These are phyloP conservation scores for Elsinoe fawcettii DNA, from an alignment of 2,329 filamentous ascomycete genomes.

Conservation along the genomic window DNA sequence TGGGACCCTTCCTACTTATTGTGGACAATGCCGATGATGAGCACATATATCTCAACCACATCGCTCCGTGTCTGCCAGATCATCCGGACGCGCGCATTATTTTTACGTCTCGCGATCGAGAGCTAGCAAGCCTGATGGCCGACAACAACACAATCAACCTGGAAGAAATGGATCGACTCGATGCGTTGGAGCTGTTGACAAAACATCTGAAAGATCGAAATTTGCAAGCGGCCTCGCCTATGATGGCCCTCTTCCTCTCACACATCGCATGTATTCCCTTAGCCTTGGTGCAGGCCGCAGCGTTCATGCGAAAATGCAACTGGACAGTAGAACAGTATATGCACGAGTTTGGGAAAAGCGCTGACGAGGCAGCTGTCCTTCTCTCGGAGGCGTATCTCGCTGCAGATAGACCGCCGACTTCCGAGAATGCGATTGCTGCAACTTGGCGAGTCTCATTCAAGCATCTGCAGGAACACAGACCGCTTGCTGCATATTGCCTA, in stretches of 20 bases:
- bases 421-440: neutral
- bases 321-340: neutral
- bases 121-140: neutral
- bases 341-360: neutral
- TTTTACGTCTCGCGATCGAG: neutral
- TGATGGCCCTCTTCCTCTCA: neutral
- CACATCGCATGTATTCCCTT: neutral
- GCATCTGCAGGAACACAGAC: neutral
- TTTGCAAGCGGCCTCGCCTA: neutral
- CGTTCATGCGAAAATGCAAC: neutral
- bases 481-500: neutral
- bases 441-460: constrained; percentile 1
- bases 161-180: neutral
- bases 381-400: neutral
- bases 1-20: neutral
- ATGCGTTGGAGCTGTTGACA: neutral
- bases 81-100: neutral
- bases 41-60: neutral
- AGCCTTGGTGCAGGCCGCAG: neutral
- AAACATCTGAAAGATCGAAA: neutral
- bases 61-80: neutral
- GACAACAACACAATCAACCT: neutral
- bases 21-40: constrained; percentile 2
- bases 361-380: neutral
- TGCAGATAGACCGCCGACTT: neutral